phyloP scores from a whole-genome alignment of 2,329 filamentous ascomycete genomes.

The Alternaria sp. region DNA sequence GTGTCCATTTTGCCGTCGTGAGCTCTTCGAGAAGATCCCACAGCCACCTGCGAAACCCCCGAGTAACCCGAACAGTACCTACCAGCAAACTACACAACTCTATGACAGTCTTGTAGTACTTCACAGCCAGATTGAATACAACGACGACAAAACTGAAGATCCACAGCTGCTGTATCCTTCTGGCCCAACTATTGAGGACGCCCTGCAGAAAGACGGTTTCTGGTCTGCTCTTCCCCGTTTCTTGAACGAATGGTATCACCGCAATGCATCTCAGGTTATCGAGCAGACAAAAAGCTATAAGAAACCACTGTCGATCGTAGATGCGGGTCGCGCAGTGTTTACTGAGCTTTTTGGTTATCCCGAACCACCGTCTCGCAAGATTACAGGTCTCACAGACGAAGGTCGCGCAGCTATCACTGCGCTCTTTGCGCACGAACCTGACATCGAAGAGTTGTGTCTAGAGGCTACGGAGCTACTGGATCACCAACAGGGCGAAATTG shows the following conservation, averaged over 20 bases:
- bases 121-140: not conserved
- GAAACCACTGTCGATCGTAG: not conserved
- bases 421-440: not conserved
- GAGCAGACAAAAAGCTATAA: not conserved
- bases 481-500: not conserved
- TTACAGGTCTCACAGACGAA: not conserved
- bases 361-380: not conserved
- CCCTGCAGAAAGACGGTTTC: not conserved
- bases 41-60: not conserved
- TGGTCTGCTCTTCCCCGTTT: not conserved
- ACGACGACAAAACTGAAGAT: not conserved
- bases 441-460: not conserved
- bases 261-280: not conserved
- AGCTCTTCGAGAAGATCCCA: not conserved
- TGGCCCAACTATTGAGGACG: not conserved
- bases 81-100: not conserved
- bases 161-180: not conserved
- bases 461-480: not conserved
- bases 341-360: not conserved
- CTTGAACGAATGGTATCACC: not conserved
- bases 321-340: not conserved
- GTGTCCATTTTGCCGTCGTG: not conserved
- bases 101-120: not conserved
- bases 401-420: not conserved
- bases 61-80: not conserved